Conservation (phyloP, 495 filamentous ascomycete genomes). For the Hyaloscypha hepaticicola region DNA sequence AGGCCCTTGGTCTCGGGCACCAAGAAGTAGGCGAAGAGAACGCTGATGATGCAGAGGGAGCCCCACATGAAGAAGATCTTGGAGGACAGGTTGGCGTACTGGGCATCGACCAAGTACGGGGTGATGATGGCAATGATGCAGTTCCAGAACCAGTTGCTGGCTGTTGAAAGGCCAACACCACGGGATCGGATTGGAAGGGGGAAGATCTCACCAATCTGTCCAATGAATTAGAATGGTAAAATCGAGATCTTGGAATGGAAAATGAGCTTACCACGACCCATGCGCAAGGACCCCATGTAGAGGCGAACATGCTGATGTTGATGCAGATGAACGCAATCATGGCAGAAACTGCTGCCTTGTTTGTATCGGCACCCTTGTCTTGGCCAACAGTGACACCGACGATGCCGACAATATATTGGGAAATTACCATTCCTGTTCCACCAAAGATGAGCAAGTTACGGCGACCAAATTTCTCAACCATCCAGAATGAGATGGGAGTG, state of each 20-base stretch:
- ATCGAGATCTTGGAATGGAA: no score
- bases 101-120: slow-evolving; percentile 29
- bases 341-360: slow-evolving; percentile 56
- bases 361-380: slow-evolving; percentile 38
- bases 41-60: slow-evolving; percentile 60
- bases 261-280: slow-evolving; percentile 58
- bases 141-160: slow-evolving; percentile 91
- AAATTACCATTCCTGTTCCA: slow-evolving; percentile 75
- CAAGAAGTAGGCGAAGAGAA: slow-evolving; percentile 76
- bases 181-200: slow-evolving; percentile 79
- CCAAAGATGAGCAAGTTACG: slow-evolving; percentile 80
- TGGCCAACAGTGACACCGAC: slow-evolving; percentile 60
- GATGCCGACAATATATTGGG: slow-evolving; percentile 83
- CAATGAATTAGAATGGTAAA: no score
- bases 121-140: slow-evolving; percentile 33
- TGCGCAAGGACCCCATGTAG: slow-evolving; percentile 68
- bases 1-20: slow-evolving; percentile 86
- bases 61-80: slow-evolving; percentile 84
- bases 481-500: slow-evolving; percentile 78
- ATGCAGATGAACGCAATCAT: slow-evolving; percentile 72
- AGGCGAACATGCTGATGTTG: slow-evolving; percentile 75
- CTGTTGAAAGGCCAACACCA: slow-evolving; percentile 76
- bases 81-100: slow-evolving; percentile 58
- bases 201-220: slow-evolving; percentile 75
- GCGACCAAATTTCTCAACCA: slow-evolving; percentile 79